These are phyloP conservation scores for Cercospora sp. DNA, from an alignment of 2,329 filamentous ascomycete species.

Conservation along the genomic window DNA sequence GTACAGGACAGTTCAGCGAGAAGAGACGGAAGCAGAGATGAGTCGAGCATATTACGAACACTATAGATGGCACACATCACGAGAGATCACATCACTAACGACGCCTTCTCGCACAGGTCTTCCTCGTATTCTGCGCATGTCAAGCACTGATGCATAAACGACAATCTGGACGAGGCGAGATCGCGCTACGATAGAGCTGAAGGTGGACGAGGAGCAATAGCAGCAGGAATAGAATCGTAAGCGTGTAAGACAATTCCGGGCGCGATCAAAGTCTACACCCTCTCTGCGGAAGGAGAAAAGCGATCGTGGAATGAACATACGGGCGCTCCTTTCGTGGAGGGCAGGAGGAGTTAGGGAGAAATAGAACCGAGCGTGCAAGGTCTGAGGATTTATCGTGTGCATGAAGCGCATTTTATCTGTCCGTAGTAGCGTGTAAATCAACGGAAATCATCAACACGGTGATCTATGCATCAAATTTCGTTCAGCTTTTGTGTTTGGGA, in stretches of 20 bases:
- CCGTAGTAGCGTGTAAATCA: neutral
- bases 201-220: neutral
- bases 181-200: constrained; percentile 62
- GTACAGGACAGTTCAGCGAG: constrained; percentile 41
- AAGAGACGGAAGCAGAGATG: constrained; percentile 1
- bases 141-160: constrained; percentile 85
- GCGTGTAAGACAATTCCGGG: neutral
- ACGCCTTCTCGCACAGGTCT: constrained; percentile 60
- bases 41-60: neutral
- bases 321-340: neutral
- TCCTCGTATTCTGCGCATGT: constrained; percentile 87
- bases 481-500: neutral
- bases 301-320: constrained; percentile 4
- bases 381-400: neutral
- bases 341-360: neutral
- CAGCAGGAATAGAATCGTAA: constrained; percentile 3
- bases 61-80: neutral
- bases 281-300: neutral
- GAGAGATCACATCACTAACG: neutral
- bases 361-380: constrained; percentile 4
- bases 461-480: neutral
- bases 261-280: neutral
- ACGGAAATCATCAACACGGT: neutral
- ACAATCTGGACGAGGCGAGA: constrained; percentile 79
- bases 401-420: neutral